Conservation (phyloP, 441 rosid species). For the Manihot esculenta region DNA sequence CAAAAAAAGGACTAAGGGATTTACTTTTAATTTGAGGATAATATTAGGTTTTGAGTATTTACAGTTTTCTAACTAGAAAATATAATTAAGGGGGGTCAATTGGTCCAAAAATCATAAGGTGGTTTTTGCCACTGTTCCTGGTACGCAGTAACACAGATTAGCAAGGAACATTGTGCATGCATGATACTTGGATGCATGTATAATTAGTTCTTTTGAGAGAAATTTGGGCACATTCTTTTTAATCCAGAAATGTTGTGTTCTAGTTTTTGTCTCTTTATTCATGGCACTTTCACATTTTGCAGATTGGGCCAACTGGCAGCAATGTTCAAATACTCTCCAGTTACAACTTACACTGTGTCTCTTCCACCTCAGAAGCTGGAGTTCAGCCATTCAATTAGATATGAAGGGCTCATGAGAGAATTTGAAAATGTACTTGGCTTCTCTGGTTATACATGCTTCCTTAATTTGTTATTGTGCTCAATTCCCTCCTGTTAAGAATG, state of each 20-base stretch:
- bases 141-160: neutral
- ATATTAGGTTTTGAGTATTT: neutral
- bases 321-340: slow-evolving; percentile 80
- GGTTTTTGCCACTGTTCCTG: neutral
- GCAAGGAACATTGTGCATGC: neutral
- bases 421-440: slow-evolving; percentile 47
- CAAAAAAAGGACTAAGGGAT: neutral
- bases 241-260: neutral
- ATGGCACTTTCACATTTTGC: slow-evolving; percentile 31
- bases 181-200: neutral
- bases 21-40: neutral
- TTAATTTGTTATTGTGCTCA: slow-evolving; percentile 7
- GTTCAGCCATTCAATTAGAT: slow-evolving; percentile 49
- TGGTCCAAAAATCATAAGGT: neutral
- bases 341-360: slow-evolving; percentile 66
- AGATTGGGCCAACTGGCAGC: slow-evolving; percentile 89
- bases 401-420: slow-evolving; percentile 61
- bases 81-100: neutral
- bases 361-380: slow-evolving; percentile 76
- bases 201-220: slow-evolving; percentile 3
- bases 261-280: neutral
- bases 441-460: slow-evolving; percentile 14
- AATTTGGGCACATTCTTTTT: neutral
- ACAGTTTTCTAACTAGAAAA: too few species aligned
- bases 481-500: neutral